Conservation (phyloP, 768 basidiomycete genomes). For the Butyriboletus loyo region DNA sequence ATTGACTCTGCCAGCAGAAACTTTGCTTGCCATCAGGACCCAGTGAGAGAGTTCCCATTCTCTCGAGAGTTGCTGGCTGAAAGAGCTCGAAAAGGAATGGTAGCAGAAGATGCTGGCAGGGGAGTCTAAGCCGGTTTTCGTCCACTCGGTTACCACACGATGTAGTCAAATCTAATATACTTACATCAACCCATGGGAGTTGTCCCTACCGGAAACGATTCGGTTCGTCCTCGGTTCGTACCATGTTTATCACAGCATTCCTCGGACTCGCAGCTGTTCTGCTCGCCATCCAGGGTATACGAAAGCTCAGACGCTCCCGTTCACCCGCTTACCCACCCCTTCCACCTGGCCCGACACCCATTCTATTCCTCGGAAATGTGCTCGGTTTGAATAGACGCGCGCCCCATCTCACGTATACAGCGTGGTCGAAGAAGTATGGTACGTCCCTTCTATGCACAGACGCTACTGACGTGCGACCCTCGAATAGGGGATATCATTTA, state of each 20-base stretch:
- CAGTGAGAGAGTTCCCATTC: too few species aligned
- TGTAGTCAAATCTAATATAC: too few species aligned
- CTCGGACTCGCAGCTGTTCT: constrained; percentile 1
- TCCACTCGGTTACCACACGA: too few species aligned
- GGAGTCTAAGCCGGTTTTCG: too few species aligned
- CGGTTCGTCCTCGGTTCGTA: too few species aligned
- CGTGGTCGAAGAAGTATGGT: constrained; percentile 22
- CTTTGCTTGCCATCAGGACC: too few species aligned
- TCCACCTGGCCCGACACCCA: constrained; percentile 17
- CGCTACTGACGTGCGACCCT: neutral
- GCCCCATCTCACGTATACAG: constrained; percentile 14
- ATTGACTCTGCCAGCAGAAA: too few species aligned
- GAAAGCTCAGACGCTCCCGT: neutral
- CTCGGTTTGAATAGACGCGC: constrained; percentile 6
- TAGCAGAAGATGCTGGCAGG: too few species aligned
- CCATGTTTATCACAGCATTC: neutral
- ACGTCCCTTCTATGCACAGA: neutral
- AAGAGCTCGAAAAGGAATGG: too few species aligned
- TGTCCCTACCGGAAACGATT: too few species aligned
- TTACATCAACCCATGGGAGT: too few species aligned
- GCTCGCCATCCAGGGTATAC: neutral
- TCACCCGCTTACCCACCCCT: neutral
- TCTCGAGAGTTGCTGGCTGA: too few species aligned
- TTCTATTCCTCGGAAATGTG: constrained; percentile 17
- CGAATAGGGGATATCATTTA: constrained; percentile 6